Evolutionary conservation across 495 filamentous ascomycete genomes (phyloP).

Genomic region (Trichoderma virens): DNA sequence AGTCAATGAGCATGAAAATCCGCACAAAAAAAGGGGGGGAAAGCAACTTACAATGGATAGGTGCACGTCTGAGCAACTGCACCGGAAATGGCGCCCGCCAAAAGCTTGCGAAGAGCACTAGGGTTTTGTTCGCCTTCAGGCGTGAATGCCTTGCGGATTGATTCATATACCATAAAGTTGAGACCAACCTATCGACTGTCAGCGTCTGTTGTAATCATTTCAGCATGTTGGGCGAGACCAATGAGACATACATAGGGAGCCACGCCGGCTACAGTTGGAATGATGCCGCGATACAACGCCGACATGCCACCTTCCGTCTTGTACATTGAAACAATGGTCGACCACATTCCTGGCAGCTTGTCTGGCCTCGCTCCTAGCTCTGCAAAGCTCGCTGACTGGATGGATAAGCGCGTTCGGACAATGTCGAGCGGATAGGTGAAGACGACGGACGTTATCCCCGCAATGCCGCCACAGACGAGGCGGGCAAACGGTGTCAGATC

Average conservation of each 20-base stretch:
- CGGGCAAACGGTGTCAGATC: conserved; percentile 61
- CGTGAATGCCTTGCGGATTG: conserved; percentile 74
- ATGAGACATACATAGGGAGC: conserved; percentile 73
- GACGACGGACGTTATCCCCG: conserved; percentile 87
- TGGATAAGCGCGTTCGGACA: conserved; percentile 88
- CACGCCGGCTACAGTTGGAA: conserved; percentile 90
- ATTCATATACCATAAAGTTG: conserved; percentile 98
- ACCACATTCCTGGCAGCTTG: conserved; percentile 89
- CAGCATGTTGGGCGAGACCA: not conserved
- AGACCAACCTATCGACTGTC: conserved; percentile 64
- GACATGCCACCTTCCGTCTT: conserved; percentile 77
- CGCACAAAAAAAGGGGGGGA: conserved; percentile 3
- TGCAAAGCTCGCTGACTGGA: conserved; percentile 90
- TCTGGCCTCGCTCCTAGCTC: conserved; percentile 50
- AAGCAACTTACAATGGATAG: conserved; percentile 77
- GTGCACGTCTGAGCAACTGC: conserved; percentile 95
- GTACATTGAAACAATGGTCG: conserved; percentile 75
- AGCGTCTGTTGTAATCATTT: conserved; percentile 14
- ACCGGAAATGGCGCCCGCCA: conserved; percentile 87
- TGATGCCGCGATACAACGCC: conserved; percentile 84
- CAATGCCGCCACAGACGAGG: conserved; percentile 76
- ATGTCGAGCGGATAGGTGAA: conserved; percentile 84
- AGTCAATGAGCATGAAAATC: conserved; percentile 17
- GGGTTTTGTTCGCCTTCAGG: conserved; percentile 84
- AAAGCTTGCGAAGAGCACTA: conserved; percentile 66